Conservation (phyloP, 148 eudicot species). For the Bassia scoparia region DNA sequence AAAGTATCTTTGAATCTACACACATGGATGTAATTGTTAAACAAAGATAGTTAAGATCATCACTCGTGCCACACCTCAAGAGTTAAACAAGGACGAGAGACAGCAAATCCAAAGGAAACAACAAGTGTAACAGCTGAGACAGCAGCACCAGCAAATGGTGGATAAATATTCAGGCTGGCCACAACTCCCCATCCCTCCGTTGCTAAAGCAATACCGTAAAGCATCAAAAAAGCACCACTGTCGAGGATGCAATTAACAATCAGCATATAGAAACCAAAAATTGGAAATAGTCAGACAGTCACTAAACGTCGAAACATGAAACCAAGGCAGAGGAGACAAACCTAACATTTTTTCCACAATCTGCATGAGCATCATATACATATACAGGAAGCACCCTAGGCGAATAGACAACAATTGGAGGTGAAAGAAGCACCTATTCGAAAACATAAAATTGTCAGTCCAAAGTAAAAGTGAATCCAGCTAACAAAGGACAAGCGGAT, state of each 20-base stretch:
- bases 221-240: constrained; percentile 92
- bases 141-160: constrained; percentile 99
- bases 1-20: too few species aligned
- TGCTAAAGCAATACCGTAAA: constrained; percentile 93
- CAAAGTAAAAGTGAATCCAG: neutral
- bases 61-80: constrained; percentile 60
- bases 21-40: too few species aligned
- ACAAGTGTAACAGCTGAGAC: constrained; percentile 98
- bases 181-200: constrained; percentile 99
- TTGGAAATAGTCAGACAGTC: neutral
- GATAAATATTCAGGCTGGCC: constrained; percentile 90
- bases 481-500: constrained; percentile 5
- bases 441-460: neutral
- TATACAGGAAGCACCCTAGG: constrained; percentile 97
- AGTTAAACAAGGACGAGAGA: constrained; percentile 93
- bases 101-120: constrained; percentile 97
- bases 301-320: neutral
- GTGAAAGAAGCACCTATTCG: constrained; percentile 97
- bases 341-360: constrained; percentile 97
- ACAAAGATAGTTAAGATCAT: neutral
- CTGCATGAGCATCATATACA: constrained; percentile 99
- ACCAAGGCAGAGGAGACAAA: constrained; percentile 31
- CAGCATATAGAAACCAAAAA: constrained; percentile 15
- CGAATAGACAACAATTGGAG: constrained; percentile 97
- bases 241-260: constrained; percentile 21